Conservation (phyloP, 306 rosid species). For the Inga leiocalycina region DNA sequence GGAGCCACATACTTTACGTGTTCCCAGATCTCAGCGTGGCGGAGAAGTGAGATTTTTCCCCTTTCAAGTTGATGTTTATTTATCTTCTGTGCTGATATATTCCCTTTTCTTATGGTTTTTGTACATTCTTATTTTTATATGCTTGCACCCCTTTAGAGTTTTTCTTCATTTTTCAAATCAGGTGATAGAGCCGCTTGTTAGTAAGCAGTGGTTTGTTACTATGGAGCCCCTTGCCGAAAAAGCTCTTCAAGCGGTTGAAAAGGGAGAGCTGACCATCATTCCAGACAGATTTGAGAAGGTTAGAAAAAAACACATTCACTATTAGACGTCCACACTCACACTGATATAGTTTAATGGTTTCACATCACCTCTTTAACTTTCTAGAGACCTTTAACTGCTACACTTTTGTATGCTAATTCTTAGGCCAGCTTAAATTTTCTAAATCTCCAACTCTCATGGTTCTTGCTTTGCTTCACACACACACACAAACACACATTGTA, state of each 20-base stretch:
- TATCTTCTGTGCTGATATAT: constrained; percentile 6
- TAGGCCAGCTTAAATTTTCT: background rate
- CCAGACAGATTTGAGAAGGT: constrained; percentile 99
- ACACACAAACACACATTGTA: background rate
- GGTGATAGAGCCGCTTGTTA: constrained; percentile 95
- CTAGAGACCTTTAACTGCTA: background rate
- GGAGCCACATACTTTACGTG: constrained; percentile 85
- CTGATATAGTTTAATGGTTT: background rate
- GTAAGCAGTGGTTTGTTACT: constrained; percentile 97
- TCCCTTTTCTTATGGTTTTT: background rate
- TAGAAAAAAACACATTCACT: constrained; percentile 8
- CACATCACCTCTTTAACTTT: background rate
- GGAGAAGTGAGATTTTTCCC: constrained; percentile 78
- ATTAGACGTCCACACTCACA: background rate
- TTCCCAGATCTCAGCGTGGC: constrained; percentile 99
- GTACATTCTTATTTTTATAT: background rate
- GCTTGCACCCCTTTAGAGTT: constrained; percentile 6
- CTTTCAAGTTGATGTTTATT: constrained; percentile 21
- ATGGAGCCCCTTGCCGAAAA: constrained; percentile 96
- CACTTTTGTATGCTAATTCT: background rate
- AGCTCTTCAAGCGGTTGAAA: constrained; percentile 82
- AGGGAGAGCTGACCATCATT: constrained; percentile 77
- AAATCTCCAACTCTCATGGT: background rate
- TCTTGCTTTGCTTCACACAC: background rate
- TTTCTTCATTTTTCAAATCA: constrained; percentile 41